phyloP scores from a whole-genome alignment of 2,329 filamentous ascomycete genomes.

The Colletotrichum orbiculare region DNA sequence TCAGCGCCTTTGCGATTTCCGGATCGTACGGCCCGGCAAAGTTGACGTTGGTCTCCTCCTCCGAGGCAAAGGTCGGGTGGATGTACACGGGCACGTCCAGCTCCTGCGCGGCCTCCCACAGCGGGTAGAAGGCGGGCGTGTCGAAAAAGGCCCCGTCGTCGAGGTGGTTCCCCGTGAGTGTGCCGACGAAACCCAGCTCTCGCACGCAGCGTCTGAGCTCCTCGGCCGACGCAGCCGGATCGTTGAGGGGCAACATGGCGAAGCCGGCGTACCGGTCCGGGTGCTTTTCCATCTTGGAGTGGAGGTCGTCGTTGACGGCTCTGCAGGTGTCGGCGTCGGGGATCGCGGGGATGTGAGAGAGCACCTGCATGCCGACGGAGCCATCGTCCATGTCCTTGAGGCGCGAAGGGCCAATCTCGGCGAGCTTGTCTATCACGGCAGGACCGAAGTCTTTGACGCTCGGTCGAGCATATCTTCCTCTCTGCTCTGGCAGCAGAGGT shows the following conservation, averaged over 20 bases:
- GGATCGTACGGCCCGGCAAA: conserved; percentile 55
- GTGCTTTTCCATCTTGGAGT: conserved; percentile 9
- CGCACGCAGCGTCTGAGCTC: conserved; percentile 45
- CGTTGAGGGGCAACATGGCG: conserved; percentile 5
- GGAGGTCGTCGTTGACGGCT: conserved; percentile 23
- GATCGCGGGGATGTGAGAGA: conserved; percentile 6
- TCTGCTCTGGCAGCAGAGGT: conserved; percentile 6
- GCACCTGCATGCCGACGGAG: conserved; percentile 17
- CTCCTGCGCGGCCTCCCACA: conserved; percentile 50
- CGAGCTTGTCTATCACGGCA: conserved; percentile 13
- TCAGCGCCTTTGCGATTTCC: conserved; percentile 67
- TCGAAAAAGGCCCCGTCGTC: conserved; percentile 45
- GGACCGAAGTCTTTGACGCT: neutral
- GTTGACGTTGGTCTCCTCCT: conserved; percentile 38
- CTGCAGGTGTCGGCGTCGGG: neutral
- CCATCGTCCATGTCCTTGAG: conserved; percentile 13
- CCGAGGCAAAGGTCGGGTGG: conserved; percentile 49
- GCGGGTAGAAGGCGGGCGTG: conserved; percentile 41
- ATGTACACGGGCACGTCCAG: conserved; percentile 64
- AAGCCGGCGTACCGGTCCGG: conserved; percentile 48
- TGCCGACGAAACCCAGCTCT: conserved; percentile 47
- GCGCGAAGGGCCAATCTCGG: conserved; percentile 6
- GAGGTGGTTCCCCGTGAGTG: conserved; percentile 40
- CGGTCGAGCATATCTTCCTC: neutral
- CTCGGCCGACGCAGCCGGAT: conserved; percentile 42